Conservation (phyloP, 1,284 basidiomycete species). For the Heterobasidion parviporum region DNA sequence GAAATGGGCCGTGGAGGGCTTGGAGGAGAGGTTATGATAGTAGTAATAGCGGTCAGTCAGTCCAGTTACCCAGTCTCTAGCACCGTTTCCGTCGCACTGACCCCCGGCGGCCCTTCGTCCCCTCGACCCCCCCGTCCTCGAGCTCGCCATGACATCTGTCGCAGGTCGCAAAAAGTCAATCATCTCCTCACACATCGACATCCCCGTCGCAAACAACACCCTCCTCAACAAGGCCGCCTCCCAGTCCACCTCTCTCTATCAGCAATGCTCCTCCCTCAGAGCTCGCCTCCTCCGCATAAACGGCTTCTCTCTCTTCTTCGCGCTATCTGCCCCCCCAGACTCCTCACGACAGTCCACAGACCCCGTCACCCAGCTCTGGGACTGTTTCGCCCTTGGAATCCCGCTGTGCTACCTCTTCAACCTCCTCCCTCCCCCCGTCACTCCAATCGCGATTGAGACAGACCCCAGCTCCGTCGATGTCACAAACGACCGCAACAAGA, state of each 20-base stretch:
- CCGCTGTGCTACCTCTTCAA: conserved; percentile 96
- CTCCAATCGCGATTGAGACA: conserved; percentile 64
- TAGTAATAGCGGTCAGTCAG: background rate
- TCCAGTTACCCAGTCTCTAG: background rate
- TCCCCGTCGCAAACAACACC: conserved; percentile 67
- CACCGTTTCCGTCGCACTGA: background rate
- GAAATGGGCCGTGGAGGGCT: no score
- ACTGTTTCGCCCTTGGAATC: conserved; percentile 87
- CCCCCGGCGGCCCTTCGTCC: background rate
- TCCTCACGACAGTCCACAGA: conserved; percentile 66
- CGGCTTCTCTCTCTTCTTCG: conserved; percentile 64
- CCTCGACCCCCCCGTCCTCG: conserved; percentile 7
- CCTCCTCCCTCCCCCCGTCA: conserved; percentile 63
- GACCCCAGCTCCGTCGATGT: conserved; percentile 56
- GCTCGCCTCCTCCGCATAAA: conserved; percentile 68
- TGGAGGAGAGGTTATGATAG: no score
- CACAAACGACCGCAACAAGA: conserved; percentile 71
- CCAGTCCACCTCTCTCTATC: conserved; percentile 77
- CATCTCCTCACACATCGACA: conserved; percentile 62
- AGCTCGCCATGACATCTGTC: conserved; percentile 50
- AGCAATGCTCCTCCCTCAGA: conserved; percentile 75
- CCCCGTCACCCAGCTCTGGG: conserved; percentile 90
- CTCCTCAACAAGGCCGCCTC: conserved; percentile 82
- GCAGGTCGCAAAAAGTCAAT: conserved; percentile 80
- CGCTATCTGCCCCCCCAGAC: conserved; percentile 44